Percentiles rank a stretch among this genome's conserved stretches.
These are phyloP conservation scores for Lycium barbarum DNA, from an alignment of 257 asterid genomes.

Conservation along the genomic window DNA sequence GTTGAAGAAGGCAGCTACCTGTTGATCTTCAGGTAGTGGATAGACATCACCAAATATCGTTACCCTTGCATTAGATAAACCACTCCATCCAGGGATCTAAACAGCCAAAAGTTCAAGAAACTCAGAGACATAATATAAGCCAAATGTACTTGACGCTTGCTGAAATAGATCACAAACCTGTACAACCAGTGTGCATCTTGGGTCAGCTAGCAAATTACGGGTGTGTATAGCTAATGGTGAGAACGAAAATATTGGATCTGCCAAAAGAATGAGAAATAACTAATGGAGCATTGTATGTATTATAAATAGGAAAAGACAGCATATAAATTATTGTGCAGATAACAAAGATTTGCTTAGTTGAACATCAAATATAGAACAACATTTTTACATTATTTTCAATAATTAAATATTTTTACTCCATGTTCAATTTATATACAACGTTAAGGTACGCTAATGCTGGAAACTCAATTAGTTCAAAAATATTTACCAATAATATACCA, in stretches of 20 bases:
- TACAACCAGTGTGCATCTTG: constrained; percentile 88
- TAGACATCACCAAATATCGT: constrained; percentile 91
- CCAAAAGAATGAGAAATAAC: constrained; percentile 27
- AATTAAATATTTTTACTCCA: not conserved
- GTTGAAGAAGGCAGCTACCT: constrained; percentile 56
- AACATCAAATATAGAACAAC: not conserved
- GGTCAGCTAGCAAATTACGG: constrained; percentile 91
- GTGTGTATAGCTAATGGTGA: constrained; percentile 99
- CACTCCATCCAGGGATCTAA: constrained; percentile 99
- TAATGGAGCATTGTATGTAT: not conserved
- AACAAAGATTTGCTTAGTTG: not conserved
- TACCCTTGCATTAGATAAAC: constrained; percentile 97
- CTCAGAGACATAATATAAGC: constrained; percentile 31
- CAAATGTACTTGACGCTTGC: not conserved
- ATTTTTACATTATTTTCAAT: not conserved
- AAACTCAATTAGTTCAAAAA: not conserved
- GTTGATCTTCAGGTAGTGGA: constrained; percentile 92
- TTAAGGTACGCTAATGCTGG: not conserved
- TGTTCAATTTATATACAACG: not conserved
- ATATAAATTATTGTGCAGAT: not conserved
- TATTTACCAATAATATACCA: constrained; percentile 6
- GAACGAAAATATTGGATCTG: constrained; percentile 94
- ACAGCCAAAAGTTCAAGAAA: constrained; percentile 36
- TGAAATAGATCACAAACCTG: constrained; percentile 66
- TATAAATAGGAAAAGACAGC: not conserved